Evolutionary conservation across 2,329 filamentous ascomycete genomes (phyloP).

Genomic region (Alternaria sp.): DNA sequence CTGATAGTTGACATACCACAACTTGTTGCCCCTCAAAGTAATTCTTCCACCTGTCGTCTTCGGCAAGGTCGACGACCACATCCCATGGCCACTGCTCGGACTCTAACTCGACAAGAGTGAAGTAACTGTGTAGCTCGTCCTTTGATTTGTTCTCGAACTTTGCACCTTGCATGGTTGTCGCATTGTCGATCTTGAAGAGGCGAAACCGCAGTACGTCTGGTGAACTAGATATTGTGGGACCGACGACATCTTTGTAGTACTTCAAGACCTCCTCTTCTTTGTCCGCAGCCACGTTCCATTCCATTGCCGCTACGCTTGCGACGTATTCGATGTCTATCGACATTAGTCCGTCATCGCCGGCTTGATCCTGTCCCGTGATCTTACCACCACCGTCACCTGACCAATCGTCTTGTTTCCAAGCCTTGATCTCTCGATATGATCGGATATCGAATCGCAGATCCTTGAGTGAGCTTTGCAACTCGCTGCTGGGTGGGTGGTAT

Average conservation of each 20-base stretch:
- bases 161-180: slow-evolving; percentile 12
- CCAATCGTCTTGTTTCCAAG: slow-evolving; percentile 26
- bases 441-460: slow-evolving; percentile 21
- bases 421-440: slow-evolving; percentile 22
- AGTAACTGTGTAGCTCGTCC: slow-evolving; percentile 17
- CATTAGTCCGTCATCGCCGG: slow-evolving; percentile 6
- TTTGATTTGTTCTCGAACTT: slow-evolving; percentile 13
- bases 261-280: slow-evolving; percentile 22
- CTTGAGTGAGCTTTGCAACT: slow-evolving; percentile 11
- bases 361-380: slow-evolving; percentile 8
- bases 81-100: slow-evolving; percentile 32
- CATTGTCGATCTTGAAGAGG: slow-evolving; percentile 25
- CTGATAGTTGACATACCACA: slow-evolving; percentile 18
- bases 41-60: slow-evolving; percentile 19
- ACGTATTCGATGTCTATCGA: slow-evolving; percentile 22
- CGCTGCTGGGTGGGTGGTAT: slow-evolving; percentile 12
- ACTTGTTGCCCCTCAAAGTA: slow-evolving; percentile 24
- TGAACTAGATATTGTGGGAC: slow-evolving; percentile 16
- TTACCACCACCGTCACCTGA: slow-evolving; percentile 18
- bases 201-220: slow-evolving; percentile 26
- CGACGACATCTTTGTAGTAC: slow-evolving; percentile 19
- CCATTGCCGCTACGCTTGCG: slow-evolving; percentile 25
- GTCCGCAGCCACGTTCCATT: slow-evolving; percentile 19
- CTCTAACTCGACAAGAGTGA: slow-evolving; percentile 25
- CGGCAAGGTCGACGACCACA: slow-evolving; percentile 24